phyloP scores from a whole-genome alignment of 495 filamentous ascomycete genomes.

The Collariella sp. region DNA sequence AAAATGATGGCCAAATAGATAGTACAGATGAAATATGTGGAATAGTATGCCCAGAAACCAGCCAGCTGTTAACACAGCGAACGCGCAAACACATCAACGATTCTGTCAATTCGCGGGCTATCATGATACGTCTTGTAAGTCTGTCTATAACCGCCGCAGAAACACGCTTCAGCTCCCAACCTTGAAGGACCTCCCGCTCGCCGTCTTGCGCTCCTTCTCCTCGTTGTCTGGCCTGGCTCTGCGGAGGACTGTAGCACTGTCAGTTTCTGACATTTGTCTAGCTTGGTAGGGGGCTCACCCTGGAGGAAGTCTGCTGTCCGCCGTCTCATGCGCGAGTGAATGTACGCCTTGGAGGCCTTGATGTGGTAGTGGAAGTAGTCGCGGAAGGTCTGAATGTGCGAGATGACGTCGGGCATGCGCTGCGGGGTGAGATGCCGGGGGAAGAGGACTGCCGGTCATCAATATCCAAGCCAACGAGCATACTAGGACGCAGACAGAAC shows the following conservation, averaged over 20 bases:
- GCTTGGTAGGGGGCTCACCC: slow-evolving; percentile 39
- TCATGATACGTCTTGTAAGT: not conserved
- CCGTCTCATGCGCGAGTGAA: slow-evolving; percentile 94
- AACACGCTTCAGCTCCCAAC: slow-evolving; percentile 27
- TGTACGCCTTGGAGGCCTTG: slow-evolving; percentile 95
- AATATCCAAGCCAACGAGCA: too few species aligned
- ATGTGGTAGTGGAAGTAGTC: slow-evolving; percentile 99
- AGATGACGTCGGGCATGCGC: slow-evolving; percentile 87
- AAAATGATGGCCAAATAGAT: too few species aligned
- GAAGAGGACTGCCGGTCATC: slow-evolving; percentile 68
- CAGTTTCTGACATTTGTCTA: not conserved
- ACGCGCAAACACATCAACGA: not conserved
- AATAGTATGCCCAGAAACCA: too few species aligned
- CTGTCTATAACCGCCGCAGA: not conserved
- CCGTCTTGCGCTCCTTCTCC: slow-evolving; percentile 97
- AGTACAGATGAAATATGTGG: too few species aligned
- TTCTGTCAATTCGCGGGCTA: not conserved
- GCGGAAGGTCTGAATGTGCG: slow-evolving; percentile 98
- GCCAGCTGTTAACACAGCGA: too few species aligned
- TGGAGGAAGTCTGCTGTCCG: slow-evolving; percentile 97
- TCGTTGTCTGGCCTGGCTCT: slow-evolving; percentile 88
- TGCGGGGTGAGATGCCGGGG: slow-evolving; percentile 86
- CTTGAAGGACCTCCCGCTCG: slow-evolving; percentile 89
- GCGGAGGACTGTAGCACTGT: slow-evolving; percentile 57
- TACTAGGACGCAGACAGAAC: too few species aligned